A percentile compares a stretch with the other conserved stretches of the same genome.
These are phyloP conservation scores for Zopfochytrium polystomum DNA, from an alignment of 371 early-diverging fungal genomes.

Conservation along the genomic window DNA sequence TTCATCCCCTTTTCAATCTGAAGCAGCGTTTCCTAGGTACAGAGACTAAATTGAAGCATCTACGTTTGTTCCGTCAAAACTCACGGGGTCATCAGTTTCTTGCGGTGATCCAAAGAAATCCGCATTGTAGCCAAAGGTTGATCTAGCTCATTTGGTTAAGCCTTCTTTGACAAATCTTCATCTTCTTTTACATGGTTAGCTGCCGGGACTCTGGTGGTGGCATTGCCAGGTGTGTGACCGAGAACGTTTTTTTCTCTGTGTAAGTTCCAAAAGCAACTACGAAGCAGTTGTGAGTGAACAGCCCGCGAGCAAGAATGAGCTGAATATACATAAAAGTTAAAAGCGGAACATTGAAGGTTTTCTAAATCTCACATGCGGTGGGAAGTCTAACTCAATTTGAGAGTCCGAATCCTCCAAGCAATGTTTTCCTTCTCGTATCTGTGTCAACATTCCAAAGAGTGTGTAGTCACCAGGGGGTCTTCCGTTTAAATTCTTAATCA, in stretches of 20 bases:
- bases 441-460: constrained; percentile 86
- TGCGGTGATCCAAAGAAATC: constrained; percentile 53
- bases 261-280: constrained; percentile 78
- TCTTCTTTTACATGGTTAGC: constrained; percentile 54
- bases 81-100: constrained; percentile 37
- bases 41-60: background rate
- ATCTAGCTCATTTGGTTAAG: no score
- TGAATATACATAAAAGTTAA: background rate
- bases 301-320: constrained; percentile 39
- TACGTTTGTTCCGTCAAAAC: background rate
- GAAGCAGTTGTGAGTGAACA: constrained; percentile 80
- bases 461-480: constrained; percentile 67
- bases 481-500: constrained; percentile 78
- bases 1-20: constrained; percentile 48
- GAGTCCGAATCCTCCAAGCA: constrained; percentile 83
- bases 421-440: constrained; percentile 74
- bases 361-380: constrained; percentile 21
- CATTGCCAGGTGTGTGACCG: constrained; percentile 64
- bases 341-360: background rate
- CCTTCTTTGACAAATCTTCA: no score
- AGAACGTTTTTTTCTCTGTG: constrained; percentile 66
- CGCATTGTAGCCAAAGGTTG: constrained; percentile 38
- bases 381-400: constrained; percentile 66
- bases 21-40: background rate
- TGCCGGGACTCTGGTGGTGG: constrained; percentile 73